These are phyloP conservation scores for Ceraceosorus bombacis DNA, from an alignment of 1,284 basidiomycete species.

Conservation along the genomic window DNA sequence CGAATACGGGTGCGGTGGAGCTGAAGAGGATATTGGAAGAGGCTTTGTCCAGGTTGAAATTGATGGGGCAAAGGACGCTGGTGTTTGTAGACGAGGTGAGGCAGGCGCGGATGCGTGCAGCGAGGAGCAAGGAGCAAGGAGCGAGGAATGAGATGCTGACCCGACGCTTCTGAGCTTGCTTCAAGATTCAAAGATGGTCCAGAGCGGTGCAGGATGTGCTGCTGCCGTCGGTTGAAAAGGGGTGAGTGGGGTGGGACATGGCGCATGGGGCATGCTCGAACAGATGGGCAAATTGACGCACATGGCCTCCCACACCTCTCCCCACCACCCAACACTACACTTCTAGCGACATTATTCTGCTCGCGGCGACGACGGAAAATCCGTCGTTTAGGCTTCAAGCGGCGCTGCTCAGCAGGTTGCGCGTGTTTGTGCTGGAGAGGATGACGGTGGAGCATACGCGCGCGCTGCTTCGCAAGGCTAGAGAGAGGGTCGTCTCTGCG, in stretches of 20 bases:
- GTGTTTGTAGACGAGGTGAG: slow-evolving; percentile 83
- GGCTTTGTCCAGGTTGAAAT: slow-evolving; percentile 62
- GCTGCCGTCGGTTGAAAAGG: slow-evolving; percentile 22
- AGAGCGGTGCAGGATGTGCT: slow-evolving; percentile 65
- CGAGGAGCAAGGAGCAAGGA: no score
- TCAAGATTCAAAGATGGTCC: background rate
- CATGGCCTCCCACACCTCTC: background rate
- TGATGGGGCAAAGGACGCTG: slow-evolving; percentile 65
- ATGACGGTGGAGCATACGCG: slow-evolving; percentile 27
- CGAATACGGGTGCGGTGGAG: slow-evolving; percentile 63
- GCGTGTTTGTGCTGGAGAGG: slow-evolving; percentile 50
- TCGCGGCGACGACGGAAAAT: slow-evolving; percentile 87
- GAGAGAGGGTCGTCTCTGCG: no score
- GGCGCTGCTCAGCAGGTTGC: slow-evolving; percentile 68
- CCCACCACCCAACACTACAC: background rate
- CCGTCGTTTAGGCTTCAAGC: slow-evolving; percentile 69
- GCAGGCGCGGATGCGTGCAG: slow-evolving; percentile 56
- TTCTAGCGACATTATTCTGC: slow-evolving; percentile 51
- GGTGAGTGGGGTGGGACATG: no score
- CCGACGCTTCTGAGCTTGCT: background rate
- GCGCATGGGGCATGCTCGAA: no score
- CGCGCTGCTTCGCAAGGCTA: slow-evolving; percentile 55
- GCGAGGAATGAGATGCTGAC: no score
- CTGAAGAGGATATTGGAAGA: slow-evolving; percentile 74
- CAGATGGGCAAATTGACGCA: no score